Conservation (phyloP, 805 yeast genomes). For the Brettanomyces sp. region DNA sequence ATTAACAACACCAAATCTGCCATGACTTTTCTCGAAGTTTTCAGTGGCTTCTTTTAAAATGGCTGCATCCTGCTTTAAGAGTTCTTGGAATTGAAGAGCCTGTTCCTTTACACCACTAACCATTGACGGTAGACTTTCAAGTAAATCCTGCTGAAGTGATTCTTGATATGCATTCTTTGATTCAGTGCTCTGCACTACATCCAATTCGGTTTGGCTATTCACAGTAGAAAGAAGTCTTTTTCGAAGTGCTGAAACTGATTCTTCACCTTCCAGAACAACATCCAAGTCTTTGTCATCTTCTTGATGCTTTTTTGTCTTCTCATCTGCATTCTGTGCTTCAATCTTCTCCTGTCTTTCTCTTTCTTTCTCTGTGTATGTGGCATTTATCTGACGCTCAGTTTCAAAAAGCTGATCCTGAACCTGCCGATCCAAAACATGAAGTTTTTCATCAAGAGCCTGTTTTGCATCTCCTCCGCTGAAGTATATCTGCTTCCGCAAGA, state of each 20-base stretch:
- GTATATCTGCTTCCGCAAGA: constrained; percentile 9
- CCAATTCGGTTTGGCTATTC: constrained; percentile 17
- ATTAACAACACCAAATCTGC: constrained; percentile 21
- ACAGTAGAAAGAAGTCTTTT: constrained; percentile 19
- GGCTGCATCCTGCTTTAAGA: constrained; percentile 23
- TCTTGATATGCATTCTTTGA: constrained; percentile 23
- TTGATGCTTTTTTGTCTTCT: neutral
- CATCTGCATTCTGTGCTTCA: neutral
- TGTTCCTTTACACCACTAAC: constrained; percentile 21
- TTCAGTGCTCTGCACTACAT: constrained; percentile 15
- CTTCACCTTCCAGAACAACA: constrained; percentile 4
- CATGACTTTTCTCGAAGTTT: constrained; percentile 23
- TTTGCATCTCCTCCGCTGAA: neutral
- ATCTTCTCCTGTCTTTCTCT: constrained; percentile 1
- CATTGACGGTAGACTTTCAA: constrained; percentile 24
- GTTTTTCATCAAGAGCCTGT: constrained; percentile 2
- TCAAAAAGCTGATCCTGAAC: constrained; percentile 11
- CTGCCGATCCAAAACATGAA: constrained; percentile 7
- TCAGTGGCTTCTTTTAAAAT: constrained; percentile 25
- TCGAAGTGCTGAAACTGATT: constrained; percentile 20
- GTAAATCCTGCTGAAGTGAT: constrained; percentile 22
- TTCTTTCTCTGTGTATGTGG: constrained; percentile 1
- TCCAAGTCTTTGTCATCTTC: neutral
- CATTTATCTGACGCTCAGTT: constrained; percentile 8
- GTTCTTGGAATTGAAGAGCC: constrained; percentile 24